Evolutionary conservation across 2,329 filamentous ascomycete species (phyloP).

Genomic region (Alternaria sp.): DNA sequence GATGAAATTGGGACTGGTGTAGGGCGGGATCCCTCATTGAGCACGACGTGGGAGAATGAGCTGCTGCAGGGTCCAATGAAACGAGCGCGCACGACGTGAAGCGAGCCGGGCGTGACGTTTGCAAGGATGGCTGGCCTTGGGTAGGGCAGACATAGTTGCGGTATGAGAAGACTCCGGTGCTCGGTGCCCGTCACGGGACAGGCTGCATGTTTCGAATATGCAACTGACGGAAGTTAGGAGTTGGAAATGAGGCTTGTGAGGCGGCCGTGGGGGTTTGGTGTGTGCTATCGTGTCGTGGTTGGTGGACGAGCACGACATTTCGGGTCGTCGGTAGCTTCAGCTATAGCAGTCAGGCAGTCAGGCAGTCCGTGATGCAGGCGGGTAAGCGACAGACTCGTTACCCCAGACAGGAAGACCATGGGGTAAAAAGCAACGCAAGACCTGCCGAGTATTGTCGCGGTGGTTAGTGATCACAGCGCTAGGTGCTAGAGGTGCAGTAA

Average conservation of each 20-base stretch:
- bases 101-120: not conserved
- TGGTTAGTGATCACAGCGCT: not conserved
- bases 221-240: constrained; percentile 1
- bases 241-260: not conserved
- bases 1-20: constrained; percentile 14
- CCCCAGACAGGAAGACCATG: constrained; percentile 11
- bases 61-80: constrained; percentile 40
- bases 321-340: constrained; percentile 7
- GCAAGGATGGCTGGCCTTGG: constrained; percentile 9
- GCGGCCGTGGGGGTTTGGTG: constrained; percentile 14
- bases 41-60: constrained; percentile 19
- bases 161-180: constrained; percentile 18
- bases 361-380: constrained; percentile 16
- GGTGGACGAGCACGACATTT: constrained; percentile 9
- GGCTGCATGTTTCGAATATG: constrained; percentile 13
- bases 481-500: not conserved
- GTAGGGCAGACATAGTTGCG: constrained; percentile 7
- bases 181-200: constrained; percentile 27
- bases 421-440: not conserved
- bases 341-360: not conserved
- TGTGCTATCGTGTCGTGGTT: not conserved
- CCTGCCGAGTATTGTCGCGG: not conserved
- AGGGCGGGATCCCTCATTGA: constrained; percentile 12
- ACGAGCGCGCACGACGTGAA: constrained; percentile 8
- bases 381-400: constrained; percentile 16